Percentiles rank a stretch among this genome's conserved stretches.
Evolutionary conservation across 1,284 basidiomycete genomes (phyloP).

Genomic region (Cutaneotrichosporon mucoides): DNA sequence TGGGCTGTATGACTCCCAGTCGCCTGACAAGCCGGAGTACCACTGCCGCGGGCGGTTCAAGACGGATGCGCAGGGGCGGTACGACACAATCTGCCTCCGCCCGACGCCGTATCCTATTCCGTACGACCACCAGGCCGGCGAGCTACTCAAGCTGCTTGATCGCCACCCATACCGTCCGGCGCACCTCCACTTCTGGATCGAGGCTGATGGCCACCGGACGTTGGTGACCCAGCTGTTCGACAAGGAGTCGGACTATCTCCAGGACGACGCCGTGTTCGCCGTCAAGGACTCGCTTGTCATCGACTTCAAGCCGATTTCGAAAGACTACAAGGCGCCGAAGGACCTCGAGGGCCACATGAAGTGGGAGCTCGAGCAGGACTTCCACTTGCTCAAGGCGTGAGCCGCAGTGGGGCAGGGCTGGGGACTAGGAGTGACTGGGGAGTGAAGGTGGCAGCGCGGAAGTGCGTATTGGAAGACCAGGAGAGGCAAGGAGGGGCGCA

Average conservation of each 20-base stretch:
- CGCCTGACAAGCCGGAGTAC: conserved; percentile 43
- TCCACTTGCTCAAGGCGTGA: conserved; percentile 10
- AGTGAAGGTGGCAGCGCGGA: no score
- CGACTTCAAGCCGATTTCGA: conserved; percentile 24
- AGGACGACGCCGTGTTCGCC: conserved; percentile 49
- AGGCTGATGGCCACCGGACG: conserved; percentile 30
- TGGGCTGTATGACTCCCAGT: conserved; percentile 49
- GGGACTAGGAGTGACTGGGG: no score
- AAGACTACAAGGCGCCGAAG: conserved; percentile 5
- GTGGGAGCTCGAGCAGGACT: conserved; percentile 28
- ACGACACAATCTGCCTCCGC: conserved; percentile 37
- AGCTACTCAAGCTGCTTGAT: conserved; percentile 41
- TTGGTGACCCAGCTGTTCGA: conserved; percentile 46
- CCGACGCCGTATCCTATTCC: conserved; percentile 50
- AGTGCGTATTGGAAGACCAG: no score
- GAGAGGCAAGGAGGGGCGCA: no score
- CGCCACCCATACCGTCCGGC: conserved; percentile 48
- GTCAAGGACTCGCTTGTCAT: conserved; percentile 39
- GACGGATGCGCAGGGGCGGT: conserved; percentile 42
- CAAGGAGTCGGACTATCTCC: conserved; percentile 43
- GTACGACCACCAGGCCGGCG: conserved; percentile 44
- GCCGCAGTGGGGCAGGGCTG: no score
- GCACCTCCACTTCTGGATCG: conserved; percentile 45
- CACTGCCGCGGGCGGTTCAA: conserved; percentile 41
- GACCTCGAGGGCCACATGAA: conserved; percentile 17